phyloP scores from a whole-genome alignment of 2,329 filamentous ascomycete genomes.

The Sporothrix globosa region DNA sequence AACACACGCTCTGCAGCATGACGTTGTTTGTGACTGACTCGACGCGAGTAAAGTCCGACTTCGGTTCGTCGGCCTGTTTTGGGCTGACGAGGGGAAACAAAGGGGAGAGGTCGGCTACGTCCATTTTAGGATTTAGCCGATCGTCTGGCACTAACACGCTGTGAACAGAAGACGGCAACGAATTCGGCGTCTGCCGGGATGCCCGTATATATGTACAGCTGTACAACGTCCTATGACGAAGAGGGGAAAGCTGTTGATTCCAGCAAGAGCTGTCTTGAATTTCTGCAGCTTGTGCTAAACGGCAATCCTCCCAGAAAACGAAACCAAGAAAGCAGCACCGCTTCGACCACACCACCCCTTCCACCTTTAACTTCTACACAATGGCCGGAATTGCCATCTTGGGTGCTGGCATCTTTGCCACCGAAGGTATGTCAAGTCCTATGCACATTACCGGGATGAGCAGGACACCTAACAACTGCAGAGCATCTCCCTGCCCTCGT shows the following conservation, averaged over 20 bases:
- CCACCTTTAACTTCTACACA: neutral
- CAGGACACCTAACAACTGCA: neutral
- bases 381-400: conserved; percentile 20
- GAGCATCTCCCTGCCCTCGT: conserved; percentile 20
- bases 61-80: neutral
- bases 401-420: conserved; percentile 21
- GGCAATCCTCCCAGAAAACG: neutral
- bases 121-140: neutral
- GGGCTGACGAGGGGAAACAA: neutral
- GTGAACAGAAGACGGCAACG: neutral
- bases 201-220: neutral
- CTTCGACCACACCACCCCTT: neutral
- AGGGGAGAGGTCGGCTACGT: neutral
- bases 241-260: neutral
- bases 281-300: neutral
- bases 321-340: neutral
- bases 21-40: too few relatives aligned
- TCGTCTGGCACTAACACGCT: neutral
- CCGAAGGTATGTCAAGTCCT: conserved; percentile 2
- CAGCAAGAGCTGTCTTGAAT: neutral
- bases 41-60: neutral
- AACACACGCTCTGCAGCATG: too few relatives aligned
- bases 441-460: neutral
- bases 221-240: neutral
- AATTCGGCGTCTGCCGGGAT: neutral